These are phyloP conservation scores for Skeletonema costatum DNA, from an alignment of 108 stramenopile genomes.

Conservation along the genomic window DNA sequence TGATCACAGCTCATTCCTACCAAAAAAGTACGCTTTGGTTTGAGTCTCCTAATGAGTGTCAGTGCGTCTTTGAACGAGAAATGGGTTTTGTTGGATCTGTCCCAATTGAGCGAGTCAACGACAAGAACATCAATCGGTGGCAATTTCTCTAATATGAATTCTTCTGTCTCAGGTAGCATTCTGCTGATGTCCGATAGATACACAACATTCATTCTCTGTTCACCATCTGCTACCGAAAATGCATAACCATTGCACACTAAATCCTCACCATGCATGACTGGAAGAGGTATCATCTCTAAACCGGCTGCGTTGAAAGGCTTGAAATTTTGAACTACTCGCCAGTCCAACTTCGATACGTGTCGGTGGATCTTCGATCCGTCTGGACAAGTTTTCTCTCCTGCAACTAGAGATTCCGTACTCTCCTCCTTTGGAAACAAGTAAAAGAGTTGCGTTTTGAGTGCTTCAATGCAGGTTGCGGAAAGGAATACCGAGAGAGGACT, in stretches of 20 bases:
- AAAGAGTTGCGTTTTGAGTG: constrained; percentile 60
- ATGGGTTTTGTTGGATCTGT: constrained; percentile 55
- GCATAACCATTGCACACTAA: constrained; percentile 79
- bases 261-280: constrained; percentile 89
- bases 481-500: constrained; percentile 63
- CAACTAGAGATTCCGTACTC: neutral
- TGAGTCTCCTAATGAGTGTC: constrained; percentile 47
- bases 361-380: constrained; percentile 44
- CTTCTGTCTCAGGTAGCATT: constrained; percentile 71
- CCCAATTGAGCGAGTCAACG: constrained; percentile 63
- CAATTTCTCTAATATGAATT: constrained; percentile 61
- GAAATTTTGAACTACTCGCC: constrained; percentile 58
- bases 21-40: constrained; percentile 64
- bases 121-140: constrained; percentile 83
- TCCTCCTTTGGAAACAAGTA: constrained; percentile 67
- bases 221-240: constrained; percentile 57
- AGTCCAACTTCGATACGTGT: constrained; percentile 71
- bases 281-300: constrained; percentile 74
- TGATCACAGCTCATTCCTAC: constrained; percentile 88
- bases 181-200: constrained; percentile 86
- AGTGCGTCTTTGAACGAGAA: constrained; percentile 71
- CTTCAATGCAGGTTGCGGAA: constrained; percentile 53
- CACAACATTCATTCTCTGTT: constrained; percentile 59
- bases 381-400: constrained; percentile 17
- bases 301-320: constrained; percentile 60